Evolutionary conservation across 768 basidiomycete species (phyloP), one percentile per base, ranked within the genome.

Genomic region (Termitomyces bulborhizus): DNA sequence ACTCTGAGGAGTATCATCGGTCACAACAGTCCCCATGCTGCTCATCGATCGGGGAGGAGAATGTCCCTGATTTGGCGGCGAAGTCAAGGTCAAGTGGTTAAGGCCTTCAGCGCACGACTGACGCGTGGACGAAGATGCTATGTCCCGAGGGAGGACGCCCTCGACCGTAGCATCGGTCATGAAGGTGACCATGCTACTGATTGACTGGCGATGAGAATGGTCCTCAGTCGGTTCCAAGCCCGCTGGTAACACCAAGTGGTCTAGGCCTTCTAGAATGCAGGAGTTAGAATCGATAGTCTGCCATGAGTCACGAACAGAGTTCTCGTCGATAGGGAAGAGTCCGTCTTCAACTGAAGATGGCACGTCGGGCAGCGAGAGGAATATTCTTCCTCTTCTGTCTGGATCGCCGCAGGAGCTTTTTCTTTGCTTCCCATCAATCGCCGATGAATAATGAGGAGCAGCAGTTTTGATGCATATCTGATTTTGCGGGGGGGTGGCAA

Each of bases 91-190:
- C 11, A 78, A 54, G 18, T 56, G 27, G 1, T 69, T 62, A 15
- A 80, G 68, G 15, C 73, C 76, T 9, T 76, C 81, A 1, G 78
- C 21, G 32, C 7, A 47, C 46, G 46, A 47, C 32, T 47, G 46
- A n/a, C 46, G 46, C 13, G 21, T 47, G 7, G 31, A 12, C 13
- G 32, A 47, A 21, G 13, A 37, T 31, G 45, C 32, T 59, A 56
- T 56, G 32, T 55, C 57, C 42, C 71, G 74, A 8, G 80, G 78
- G 53, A 84, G 71, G 46, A 86, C 69, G 11, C 80, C 84, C 29
- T 86, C 82, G 1, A 78, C 77, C 4, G 85, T 85, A 40, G 73
- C 69, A 34, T 77, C 78, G 0, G 84, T 82, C 71, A 80, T 72
- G 56, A 83, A 67, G 0, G 84, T 83, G 27, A 77, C 76, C 48